Conservation (phyloP, 78 protist genomes). For the Tieghemostelium lacteum region DNA sequence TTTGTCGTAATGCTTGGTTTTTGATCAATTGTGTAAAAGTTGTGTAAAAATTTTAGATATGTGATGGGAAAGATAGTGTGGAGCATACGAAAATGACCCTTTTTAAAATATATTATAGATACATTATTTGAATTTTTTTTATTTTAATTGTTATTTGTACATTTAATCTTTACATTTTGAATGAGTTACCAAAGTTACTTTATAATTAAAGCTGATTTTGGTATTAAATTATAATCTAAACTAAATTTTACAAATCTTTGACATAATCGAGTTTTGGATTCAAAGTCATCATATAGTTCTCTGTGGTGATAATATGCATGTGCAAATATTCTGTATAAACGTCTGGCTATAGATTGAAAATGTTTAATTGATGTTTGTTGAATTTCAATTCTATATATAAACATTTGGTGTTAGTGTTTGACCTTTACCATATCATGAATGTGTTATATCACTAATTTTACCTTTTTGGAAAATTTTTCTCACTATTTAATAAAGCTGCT, state of each 20-base stretch:
- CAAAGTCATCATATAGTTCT: slow-evolving; percentile 74
- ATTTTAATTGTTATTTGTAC: neutral
- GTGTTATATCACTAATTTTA: neutral
- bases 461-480: slow-evolving; percentile 74
- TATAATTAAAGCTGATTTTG: neutral
- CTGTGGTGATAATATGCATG: slow-evolving; percentile 84
- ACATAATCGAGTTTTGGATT: slow-evolving; percentile 40
- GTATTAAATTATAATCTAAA: slow-evolving; percentile 15
- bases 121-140: neutral
- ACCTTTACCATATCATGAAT: neutral
- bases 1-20: no score
- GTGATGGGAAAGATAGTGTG: neutral
- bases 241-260: slow-evolving; percentile 50
- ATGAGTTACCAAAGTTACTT: neutral
- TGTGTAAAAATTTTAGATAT: no score
- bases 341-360: slow-evolving; percentile 62
- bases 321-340: slow-evolving; percentile 85
- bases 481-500: slow-evolving; percentile 77
- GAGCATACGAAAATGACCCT: neutral
- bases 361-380: slow-evolving; percentile 38
- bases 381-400: slow-evolving; percentile 26
- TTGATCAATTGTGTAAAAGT: no score
- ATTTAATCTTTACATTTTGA: neutral
- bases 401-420: neutral
- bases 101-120: neutral